Percentiles rank a stretch among this genome's conserved stretches.
Conservation (phyloP, 371 early-diverging fungal species). For the Rhizopus arrhizus region DNA sequence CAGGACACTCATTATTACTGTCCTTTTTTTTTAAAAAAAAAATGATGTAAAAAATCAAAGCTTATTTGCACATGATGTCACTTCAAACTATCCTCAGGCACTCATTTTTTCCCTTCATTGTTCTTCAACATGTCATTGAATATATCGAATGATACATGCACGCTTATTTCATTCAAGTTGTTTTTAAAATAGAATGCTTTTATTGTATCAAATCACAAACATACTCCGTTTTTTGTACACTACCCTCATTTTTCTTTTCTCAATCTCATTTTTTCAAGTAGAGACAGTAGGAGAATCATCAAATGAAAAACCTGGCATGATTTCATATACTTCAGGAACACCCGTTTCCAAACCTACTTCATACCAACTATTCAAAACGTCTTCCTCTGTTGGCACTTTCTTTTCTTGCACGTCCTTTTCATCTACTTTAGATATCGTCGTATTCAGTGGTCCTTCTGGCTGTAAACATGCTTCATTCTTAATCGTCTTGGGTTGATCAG, state of each 20-base stretch:
- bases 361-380: conserved; percentile 32
- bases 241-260: too few species aligned
- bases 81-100: too few species aligned
- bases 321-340: conserved; percentile 21
- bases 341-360: conserved; percentile 46
- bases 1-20: too few species aligned
- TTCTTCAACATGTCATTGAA: too few species aligned
- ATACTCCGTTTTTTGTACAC: not conserved
- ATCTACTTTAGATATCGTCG: conserved; percentile 20
- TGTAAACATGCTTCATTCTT: conserved; percentile 1
- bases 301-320: conserved; percentile 36
- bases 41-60: too few species aligned
- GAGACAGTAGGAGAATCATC: not conserved
- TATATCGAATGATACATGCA: too few species aligned
- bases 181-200: too few species aligned
- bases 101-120: too few species aligned
- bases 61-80: too few species aligned
- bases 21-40: too few species aligned
- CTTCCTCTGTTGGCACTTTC: not conserved
- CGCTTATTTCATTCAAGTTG: not conserved
- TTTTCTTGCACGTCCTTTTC: conserved; percentile 2
- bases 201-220: not conserved
- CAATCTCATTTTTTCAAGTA: too few species aligned
- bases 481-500: conserved; percentile 7
- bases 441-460: not conserved